phyloP scores from a whole-genome alignment of 805 yeast genomes.

The Sugiyamaella valdiviana region DNA sequence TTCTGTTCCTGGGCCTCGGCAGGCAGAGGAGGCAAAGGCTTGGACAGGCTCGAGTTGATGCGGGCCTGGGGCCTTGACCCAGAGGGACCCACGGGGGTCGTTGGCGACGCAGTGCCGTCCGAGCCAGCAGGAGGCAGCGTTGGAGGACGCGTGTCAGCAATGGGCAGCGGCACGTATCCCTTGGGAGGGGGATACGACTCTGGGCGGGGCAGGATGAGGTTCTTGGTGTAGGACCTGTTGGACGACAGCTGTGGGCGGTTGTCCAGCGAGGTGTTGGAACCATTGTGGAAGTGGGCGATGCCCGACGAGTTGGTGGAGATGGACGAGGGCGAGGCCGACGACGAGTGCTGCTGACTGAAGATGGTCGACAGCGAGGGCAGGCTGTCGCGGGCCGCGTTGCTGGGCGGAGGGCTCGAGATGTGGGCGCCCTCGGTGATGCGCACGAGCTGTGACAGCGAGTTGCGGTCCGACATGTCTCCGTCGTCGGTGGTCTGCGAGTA shows the following conservation, averaged over 20 bases:
- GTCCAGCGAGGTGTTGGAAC: not conserved
- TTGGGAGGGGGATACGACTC: conserved; percentile 26
- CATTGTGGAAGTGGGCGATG: not conserved
- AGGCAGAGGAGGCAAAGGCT: conserved; percentile 27
- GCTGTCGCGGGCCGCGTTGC: not conserved
- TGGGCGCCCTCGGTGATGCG: conserved; percentile 22
- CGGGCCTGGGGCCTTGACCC: conserved; percentile 3
- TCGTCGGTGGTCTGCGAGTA: conserved; percentile 21
- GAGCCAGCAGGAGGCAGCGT: conserved; percentile 21
- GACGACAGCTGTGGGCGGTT: conserved; percentile 23
- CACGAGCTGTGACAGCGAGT: conserved; percentile 22
- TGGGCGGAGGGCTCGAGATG: conserved; percentile 18
- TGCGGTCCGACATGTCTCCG: conserved; percentile 17
- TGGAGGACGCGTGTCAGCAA: conserved; percentile 24
- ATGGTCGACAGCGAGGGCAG: conserved; percentile 8
- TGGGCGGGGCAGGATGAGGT: conserved; percentile 27
- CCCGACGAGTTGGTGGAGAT: not conserved
- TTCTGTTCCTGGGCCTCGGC: conserved; percentile 17
- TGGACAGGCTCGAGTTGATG: conserved; percentile 12
- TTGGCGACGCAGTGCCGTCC: conserved; percentile 9
- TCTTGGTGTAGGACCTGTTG: conserved; percentile 26
- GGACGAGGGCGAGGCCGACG: conserved; percentile 8
- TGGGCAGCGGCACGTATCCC: conserved; percentile 19
- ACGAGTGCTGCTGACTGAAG: conserved; percentile 2
- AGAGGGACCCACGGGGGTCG: conserved; percentile 3